These are phyloP conservation scores for Teunomyces kruisii DNA, from an alignment of 805 yeast genomes.

Conservation along the genomic window DNA sequence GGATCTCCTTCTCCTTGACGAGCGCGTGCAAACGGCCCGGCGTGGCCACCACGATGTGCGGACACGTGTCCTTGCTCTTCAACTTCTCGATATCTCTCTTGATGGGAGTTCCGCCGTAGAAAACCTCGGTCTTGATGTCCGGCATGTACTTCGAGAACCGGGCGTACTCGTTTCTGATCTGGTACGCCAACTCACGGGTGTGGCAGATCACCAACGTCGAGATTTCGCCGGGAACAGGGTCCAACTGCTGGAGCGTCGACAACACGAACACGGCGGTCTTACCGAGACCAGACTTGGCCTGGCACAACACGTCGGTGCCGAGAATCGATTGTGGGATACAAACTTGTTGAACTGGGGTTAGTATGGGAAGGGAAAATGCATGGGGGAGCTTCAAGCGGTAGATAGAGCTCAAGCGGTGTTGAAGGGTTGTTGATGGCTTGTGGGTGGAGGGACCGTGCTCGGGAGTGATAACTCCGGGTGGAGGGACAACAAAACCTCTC, in stretches of 20 bases:
- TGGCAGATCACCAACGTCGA: constrained; percentile 94
- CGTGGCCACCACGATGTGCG: constrained; percentile 95
- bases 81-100: constrained; percentile 81
- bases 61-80: constrained; percentile 90
- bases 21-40: constrained; percentile 97
- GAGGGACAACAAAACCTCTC: too few relatives aligned
- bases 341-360: constrained; percentile 80
- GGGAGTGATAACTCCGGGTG: too few relatives aligned
- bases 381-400: too few relatives aligned
- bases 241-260: constrained; percentile 94
- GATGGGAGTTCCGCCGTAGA: constrained; percentile 93
- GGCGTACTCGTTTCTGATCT: constrained; percentile 94
- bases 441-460: too few relatives aligned
- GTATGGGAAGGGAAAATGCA: not conserved
- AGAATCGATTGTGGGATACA: constrained; percentile 97
- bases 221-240: constrained; percentile 96
- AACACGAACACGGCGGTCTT: constrained; percentile 97
- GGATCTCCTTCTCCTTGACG: constrained; percentile 85
- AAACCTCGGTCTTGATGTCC: constrained; percentile 93
- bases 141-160: constrained; percentile 99
- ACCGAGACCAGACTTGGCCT: constrained; percentile 99
- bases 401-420: too few relatives aligned
- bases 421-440: too few relatives aligned
- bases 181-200: constrained; percentile 98
- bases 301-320: constrained; percentile 97